Evolutionary conservation across 2,329 filamentous ascomycete species (phyloP).

Genomic region (Pseudogymnoascus sp.): DNA sequence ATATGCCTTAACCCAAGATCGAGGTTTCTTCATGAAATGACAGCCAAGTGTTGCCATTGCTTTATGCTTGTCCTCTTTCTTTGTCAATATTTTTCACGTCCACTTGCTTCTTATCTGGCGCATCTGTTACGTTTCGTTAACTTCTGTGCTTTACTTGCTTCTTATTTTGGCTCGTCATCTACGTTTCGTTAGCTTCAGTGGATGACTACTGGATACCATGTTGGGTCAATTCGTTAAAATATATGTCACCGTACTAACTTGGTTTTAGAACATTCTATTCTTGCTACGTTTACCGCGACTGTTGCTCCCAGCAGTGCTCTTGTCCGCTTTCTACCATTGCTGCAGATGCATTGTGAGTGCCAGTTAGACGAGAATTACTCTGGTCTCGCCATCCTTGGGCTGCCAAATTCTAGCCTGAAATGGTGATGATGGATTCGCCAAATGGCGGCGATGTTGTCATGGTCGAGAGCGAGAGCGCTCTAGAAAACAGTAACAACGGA

Average conservation of each 20-base stretch:
- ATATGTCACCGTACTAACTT: neutral
- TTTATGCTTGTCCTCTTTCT: neutral
- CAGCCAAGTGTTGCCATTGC: neutral
- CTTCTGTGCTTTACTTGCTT: neutral
- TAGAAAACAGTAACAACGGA: neutral
- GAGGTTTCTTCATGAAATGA: neutral
- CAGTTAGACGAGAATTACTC: neutral
- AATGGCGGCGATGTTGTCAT: constrained; percentile 1
- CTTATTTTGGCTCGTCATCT: neutral
- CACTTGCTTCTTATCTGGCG: neutral
- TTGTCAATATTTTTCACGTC: neutral
- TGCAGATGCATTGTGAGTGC: neutral
- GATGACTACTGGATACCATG: too few relatives aligned
- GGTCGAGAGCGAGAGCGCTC: neutral
- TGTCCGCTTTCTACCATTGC: too few relatives aligned
- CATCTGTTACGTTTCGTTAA: neutral
- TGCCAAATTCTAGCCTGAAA: neutral
- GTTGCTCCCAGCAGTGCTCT: neutral
- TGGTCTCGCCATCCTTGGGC: neutral
- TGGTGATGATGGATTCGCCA: constrained; percentile 8
- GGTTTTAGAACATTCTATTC: neutral
- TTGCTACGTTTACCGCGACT: neutral
- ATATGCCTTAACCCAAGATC: neutral
- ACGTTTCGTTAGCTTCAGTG: neutral
- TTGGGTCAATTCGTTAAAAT: neutral